Evolutionary conservation across 2,329 filamentous ascomycete genomes (phyloP).

Genomic region (Botrytis elliptica): DNA sequence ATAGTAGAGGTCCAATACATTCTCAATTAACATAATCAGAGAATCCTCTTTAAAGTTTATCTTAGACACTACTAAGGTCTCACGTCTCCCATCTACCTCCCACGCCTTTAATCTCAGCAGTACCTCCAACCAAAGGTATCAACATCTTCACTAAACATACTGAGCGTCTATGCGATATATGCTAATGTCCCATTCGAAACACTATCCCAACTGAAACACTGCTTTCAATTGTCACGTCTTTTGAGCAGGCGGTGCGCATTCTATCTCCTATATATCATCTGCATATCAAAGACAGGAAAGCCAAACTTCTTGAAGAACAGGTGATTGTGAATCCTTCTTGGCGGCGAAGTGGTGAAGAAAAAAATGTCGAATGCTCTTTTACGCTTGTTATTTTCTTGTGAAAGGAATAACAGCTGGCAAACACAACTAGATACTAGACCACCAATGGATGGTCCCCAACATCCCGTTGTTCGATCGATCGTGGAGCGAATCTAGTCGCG

Average conservation of each 20-base stretch:
- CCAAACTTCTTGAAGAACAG: neutral
- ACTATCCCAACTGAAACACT: neutral
- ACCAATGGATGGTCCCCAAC: neutral
- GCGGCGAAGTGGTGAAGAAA: neutral
- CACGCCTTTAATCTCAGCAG: neutral
- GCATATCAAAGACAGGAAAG: neutral
- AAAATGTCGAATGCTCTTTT: neutral
- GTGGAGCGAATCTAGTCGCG: neutral
- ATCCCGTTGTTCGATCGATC: neutral
- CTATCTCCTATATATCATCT: neutral
- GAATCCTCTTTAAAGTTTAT: neutral
- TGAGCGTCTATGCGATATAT: neutral
- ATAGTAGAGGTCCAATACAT: too few species aligned
- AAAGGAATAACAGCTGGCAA: neutral
- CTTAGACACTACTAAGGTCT: neutral
- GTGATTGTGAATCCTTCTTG: neutral
- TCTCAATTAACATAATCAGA: too few species aligned
- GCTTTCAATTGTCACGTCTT: neutral
- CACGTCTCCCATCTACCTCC: neutral
- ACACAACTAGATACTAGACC: neutral
- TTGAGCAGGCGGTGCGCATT: neutral
- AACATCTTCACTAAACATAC: neutral
- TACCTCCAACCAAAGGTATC: neutral
- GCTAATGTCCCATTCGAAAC: neutral
- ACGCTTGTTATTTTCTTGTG: neutral